Evolutionary conservation across 2,329 filamentous ascomycete genomes (phyloP).

Genomic region (Diaporthe aspalathi): DNA sequence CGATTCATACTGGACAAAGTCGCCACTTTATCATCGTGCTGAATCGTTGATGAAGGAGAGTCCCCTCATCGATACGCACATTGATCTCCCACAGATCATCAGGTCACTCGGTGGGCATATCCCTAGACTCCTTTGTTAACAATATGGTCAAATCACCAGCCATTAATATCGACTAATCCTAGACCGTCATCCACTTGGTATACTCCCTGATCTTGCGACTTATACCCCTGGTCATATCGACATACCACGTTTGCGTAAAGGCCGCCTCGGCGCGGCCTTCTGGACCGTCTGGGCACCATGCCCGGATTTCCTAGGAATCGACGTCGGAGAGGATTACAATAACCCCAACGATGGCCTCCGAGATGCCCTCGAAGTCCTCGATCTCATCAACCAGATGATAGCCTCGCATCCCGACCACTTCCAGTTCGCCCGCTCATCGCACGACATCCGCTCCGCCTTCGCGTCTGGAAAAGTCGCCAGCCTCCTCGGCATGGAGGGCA

Average conservation of each 20-base stretch:
- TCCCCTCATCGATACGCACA: slow-evolving; percentile 51
- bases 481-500: slow-evolving; percentile 47
- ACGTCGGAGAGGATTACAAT: slow-evolving; percentile 38
- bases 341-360: slow-evolving; percentile 43
- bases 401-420: slow-evolving; percentile 28
- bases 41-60: slow-evolving; percentile 33
- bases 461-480: slow-evolving; percentile 43
- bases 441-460: slow-evolving; percentile 43
- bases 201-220: slow-evolving; percentile 31
- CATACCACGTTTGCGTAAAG: slow-evolving; percentile 42
- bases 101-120: slow-evolving; percentile 38
- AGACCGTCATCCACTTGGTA: slow-evolving; percentile 27
- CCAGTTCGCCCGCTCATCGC: slow-evolving; percentile 37
- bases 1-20: slow-evolving; percentile 28
- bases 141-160: too few relatives aligned
- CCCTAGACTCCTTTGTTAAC: slow-evolving; percentile 22
- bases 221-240: slow-evolving; percentile 48
- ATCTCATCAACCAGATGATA: slow-evolving; percentile 36
- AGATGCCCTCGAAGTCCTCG: slow-evolving; percentile 42
- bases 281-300: slow-evolving; percentile 47
- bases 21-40: slow-evolving; percentile 9
- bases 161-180: too few relatives aligned
- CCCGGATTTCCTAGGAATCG: slow-evolving; percentile 44
- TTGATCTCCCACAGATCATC: slow-evolving; percentile 47
- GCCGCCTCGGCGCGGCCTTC: slow-evolving; percentile 46